These are phyloP conservation scores for Metschnikowia anglica DNA, from an alignment of 805 yeast species.

Conservation along the genomic window DNA sequence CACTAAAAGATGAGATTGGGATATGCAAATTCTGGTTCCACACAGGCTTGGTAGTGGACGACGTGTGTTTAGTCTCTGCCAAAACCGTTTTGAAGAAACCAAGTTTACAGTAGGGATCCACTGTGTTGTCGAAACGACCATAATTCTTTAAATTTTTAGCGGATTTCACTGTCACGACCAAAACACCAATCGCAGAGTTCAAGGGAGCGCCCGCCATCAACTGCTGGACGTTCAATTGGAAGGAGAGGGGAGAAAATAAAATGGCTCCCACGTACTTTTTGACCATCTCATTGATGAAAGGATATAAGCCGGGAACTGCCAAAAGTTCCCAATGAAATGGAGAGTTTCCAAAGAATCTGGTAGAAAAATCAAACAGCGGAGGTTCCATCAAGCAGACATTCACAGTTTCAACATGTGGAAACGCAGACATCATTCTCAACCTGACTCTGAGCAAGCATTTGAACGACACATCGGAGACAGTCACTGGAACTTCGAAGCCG, in stretches of 20 bases:
- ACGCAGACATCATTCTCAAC: conserved; percentile 82
- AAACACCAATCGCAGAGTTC: conserved; percentile 82
- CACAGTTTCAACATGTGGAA: conserved; percentile 92
- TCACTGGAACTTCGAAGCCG: conserved; percentile 77
- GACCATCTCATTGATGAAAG: conserved; percentile 81
- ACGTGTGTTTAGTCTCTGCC: conserved; percentile 67
- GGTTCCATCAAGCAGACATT: conserved; percentile 82
- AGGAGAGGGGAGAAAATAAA: conserved; percentile 84
- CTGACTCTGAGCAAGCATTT: conserved; percentile 74
- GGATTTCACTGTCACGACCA: conserved; percentile 63
- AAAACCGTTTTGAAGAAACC: conserved; percentile 58
- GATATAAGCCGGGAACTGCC: conserved; percentile 81
- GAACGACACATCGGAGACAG: conserved; percentile 78
- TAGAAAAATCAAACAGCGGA: conserved; percentile 83
- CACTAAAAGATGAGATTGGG: conserved; percentile 71
- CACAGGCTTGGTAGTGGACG: conserved; percentile 67
- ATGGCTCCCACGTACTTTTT: conserved; percentile 86
- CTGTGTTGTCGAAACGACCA: conserved; percentile 68
- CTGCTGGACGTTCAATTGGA: conserved; percentile 91
- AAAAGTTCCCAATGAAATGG: conserved; percentile 85
- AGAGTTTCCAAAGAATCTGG: conserved; percentile 73
- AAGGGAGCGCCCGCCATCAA: conserved; percentile 77
- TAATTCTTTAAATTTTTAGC: conserved; percentile 72
- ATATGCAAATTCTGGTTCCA: conserved; percentile 82
- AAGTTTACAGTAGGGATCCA: conserved; percentile 86